Evolutionary conservation across 768 basidiomycete species (phyloP), one percentile per base, ranked within the genome.

Genomic region (Lentinula boryana): DNA sequence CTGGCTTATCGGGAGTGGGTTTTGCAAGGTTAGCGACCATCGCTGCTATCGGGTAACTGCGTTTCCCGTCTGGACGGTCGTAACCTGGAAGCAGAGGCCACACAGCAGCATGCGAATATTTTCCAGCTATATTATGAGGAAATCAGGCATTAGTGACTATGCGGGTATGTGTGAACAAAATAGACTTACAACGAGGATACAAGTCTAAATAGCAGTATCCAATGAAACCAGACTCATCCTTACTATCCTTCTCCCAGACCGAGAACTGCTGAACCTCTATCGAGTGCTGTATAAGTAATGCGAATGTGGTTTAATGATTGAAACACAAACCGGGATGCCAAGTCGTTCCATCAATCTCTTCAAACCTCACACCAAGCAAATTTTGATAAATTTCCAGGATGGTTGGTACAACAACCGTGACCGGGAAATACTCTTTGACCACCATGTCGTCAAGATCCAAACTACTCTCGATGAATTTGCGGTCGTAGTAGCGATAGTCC

Each of bases 21-120:
- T 95, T 95, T 4, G 93, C 90, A 9, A 95, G 81, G 70, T 94
- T 95, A 41, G 93, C 93, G 6, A 95, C 93, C 93, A 95, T 95
- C 3, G 88, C 88, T 1, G 86, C 72, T 54, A 91, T 71, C 2
- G 92, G 92, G 70, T 91, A 93, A 68, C 78, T 78, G 33, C 89
- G 81, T 55, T 78, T 79, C 46, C 85, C 86, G 60, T 83, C 73
- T 0, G 80, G 62, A 23, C 73, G 76, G 48, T 81, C 76, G 68
- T 86, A 88, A 13, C 93, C 91, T 0, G 86, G 74, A 5, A 89
- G 76, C 32, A 94, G 75, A 6, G 83, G 78, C 89, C 91, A 95
- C 1, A 94, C 91, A 0, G 91, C 91, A 0, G 93, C 93, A 74
- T 95, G 92, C 10, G 88, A 83, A 70, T 93, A 95, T 68, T 93